Evolutionary conservation across 257 asterid species (phyloP), one percentile per base, ranked within the genome.

Genomic region (Nicotiana tomentosiformis): DNA sequence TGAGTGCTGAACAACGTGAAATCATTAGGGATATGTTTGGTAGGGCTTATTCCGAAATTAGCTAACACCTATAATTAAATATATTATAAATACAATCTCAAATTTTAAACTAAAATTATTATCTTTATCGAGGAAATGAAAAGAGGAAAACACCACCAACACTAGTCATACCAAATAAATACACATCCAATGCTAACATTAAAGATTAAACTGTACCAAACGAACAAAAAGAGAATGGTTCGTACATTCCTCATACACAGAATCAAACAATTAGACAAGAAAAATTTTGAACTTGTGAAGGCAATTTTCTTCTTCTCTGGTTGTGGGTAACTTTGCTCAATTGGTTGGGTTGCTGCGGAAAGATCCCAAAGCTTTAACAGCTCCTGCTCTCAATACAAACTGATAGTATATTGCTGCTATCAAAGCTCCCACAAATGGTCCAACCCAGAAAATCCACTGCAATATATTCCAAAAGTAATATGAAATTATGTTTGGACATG

Each of bases 121-220:
- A 7, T 7, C 10, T 1, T 39, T 39, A 39, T 7, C 26, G 30
- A 29, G 30, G 30, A 29, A 29, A 29, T 29, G 30, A 29, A 29
- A 29, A 29, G 30, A 29, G 30, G 1, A 56, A 55, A 57, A 56
- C 65, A 74, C 70, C 66, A 70, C 61, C 81, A 82, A 17, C 43
- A 23, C 64, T 66, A 67, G 43, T 46, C 86, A 33, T 68, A 64
- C 86, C 86, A 66, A 65, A 80, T 83, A 82, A 76, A 83, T 85
- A 87, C 85, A 85, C 78, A 83, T 5, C 86, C 86, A 79, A 84
- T 18, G 15, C 43, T 74, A 49, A 26, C 26, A 15, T 26, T 74
- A 74, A 49, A 15, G 43, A 74, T 7, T 11, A 49, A 49, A 49
- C 80, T 49, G 23, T 74, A 74, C 80, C 26, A 55, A 56, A 35